A percentile compares a stretch with the other conserved stretches of the same genome.
Evolutionary conservation across 2,329 filamentous ascomycete genomes (phyloP).

Genomic region (Alternaria sp.): DNA sequence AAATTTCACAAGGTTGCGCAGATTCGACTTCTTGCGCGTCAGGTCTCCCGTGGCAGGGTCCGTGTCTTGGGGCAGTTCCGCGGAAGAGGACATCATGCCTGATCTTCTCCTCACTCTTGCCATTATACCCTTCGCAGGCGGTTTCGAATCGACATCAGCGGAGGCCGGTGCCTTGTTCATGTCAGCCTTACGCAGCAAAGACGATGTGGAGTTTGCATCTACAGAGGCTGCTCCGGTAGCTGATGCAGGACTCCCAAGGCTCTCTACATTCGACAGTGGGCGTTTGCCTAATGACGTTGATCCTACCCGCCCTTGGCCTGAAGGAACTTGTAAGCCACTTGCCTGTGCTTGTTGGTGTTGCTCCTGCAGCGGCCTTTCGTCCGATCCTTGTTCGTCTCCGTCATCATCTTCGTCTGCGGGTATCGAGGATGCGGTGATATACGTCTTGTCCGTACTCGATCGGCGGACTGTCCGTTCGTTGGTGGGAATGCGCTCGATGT

Average conservation of each 20-base stretch:
- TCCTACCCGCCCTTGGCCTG: slow-evolving; percentile 18
- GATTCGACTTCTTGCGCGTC: slow-evolving; percentile 34
- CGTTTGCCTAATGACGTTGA: slow-evolving; percentile 35
- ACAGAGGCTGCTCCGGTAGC: slow-evolving; percentile 38
- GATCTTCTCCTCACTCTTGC: slow-evolving; percentile 36
- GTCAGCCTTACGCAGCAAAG: slow-evolving; percentile 47
- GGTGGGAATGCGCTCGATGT: slow-evolving; percentile 19
- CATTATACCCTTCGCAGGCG: slow-evolving; percentile 37
- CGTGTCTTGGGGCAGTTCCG: neutral
- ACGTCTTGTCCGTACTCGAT: slow-evolving; percentile 39
- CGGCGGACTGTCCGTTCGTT: slow-evolving; percentile 21
- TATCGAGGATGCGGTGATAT: slow-evolving; percentile 40
- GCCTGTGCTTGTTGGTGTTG: slow-evolving; percentile 31
- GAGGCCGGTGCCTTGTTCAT: slow-evolving; percentile 34
- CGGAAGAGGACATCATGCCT: slow-evolving; percentile 26
- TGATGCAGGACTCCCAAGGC: slow-evolving; percentile 33
- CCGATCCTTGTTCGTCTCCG: neutral
- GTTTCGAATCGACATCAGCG: slow-evolving; percentile 24
- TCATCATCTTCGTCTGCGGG: slow-evolving; percentile 15
- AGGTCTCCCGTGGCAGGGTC: slow-evolving; percentile 20
- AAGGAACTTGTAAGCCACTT: slow-evolving; percentile 41
- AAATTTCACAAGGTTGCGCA: slow-evolving; percentile 52
- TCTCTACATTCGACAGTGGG: slow-evolving; percentile 38
- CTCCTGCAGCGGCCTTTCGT: slow-evolving; percentile 6
- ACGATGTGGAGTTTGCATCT: slow-evolving; percentile 47